A percentile compares a stretch with the other conserved stretches of the same genome.
These are phyloP conservation scores for Gracilaria domingensis DNA, from an alignment of 23 red algal genomes.

Conservation along the genomic window DNA sequence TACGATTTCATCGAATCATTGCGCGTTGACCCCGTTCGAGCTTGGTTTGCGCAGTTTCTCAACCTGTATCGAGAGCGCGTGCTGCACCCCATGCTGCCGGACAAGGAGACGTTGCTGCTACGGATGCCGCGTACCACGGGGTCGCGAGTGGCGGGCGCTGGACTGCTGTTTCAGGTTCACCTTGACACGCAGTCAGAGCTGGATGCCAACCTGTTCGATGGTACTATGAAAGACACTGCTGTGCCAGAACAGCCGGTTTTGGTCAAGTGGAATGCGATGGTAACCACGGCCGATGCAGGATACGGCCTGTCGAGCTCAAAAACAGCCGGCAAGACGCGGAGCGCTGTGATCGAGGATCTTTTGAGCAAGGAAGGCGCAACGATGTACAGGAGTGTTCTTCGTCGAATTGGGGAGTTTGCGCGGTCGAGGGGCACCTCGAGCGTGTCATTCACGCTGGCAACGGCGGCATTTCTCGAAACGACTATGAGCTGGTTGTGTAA, in stretches of 20 bases:
- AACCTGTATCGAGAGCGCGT: conserved; percentile 42
- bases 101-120: conserved; percentile 12
- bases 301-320: neutral
- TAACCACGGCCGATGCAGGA: conserved; percentile 1
- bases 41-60: conserved; percentile 68
- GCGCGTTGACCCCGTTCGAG: conserved; percentile 29
- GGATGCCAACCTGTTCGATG: conserved; percentile 41
- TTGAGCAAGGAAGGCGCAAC: neutral
- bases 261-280: conserved; percentile 24
- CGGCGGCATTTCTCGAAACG: conserved; percentile 28
- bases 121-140: conserved; percentile 10
- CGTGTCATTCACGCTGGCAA: conserved; percentile 60
- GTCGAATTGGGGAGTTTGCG: conserved; percentile 58
- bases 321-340: neutral
- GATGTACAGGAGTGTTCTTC: neutral
- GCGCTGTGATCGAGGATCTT: conserved; percentile 30
- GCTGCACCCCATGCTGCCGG: conserved; percentile 45
- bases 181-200: conserved; percentile 35
- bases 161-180: neutral
- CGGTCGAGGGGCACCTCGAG: conserved; percentile 5
- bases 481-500: conserved; percentile 73
- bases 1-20: conserved; percentile 24
- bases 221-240: conserved; percentile 23
- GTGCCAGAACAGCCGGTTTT: conserved; percentile 47
- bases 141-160: conserved; percentile 3